A percentile compares a stretch with the other conserved stretches of the same genome.
Conservation (phyloP, 106 monocot genomes). For the Gastrodia elata region DNA sequence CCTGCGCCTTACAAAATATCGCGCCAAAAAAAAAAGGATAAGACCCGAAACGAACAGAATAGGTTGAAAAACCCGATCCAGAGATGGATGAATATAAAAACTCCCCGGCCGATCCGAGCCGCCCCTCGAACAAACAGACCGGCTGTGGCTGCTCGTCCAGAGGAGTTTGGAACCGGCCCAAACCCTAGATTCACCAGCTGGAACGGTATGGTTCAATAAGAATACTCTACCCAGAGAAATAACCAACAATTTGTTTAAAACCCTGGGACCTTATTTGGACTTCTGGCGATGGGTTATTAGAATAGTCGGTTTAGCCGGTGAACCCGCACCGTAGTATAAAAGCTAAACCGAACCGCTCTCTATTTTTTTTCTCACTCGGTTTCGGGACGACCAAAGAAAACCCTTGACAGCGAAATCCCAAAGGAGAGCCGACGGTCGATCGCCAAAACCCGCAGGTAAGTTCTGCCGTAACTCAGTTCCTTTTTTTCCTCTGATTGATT, state of each 20-base stretch:
- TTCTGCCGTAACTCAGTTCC: not conserved
- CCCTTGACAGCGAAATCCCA: no score
- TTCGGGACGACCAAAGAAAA: not conserved
- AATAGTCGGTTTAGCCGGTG: not conserved
- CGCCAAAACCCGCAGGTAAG: not conserved
- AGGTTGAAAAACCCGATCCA: not conserved
- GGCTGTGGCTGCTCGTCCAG: not conserved
- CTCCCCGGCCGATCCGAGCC: slow-evolving; percentile 32
- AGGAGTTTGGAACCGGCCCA: slow-evolving; percentile 27
- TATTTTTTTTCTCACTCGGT: not conserved
- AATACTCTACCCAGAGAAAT: not conserved
- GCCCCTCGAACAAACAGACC: slow-evolving; percentile 7
- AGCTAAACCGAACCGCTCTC: not conserved
- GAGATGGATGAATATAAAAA: no score
- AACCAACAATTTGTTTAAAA: not conserved
- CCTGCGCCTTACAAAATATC: no score
- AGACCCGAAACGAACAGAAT: not conserved
- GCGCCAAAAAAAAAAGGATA: no score
- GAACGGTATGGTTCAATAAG: not conserved
- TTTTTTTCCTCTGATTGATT: not conserved
- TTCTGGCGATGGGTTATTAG: not conserved
- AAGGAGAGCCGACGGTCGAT: not conserved
- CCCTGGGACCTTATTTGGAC: not conserved
- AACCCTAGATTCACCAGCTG: slow-evolving; percentile 4
- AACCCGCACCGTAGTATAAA: not conserved